Percentiles rank a stretch among this genome's conserved stretches.
phyloP scores from a whole-genome alignment of 208 protist genomes.

The Histomonas meleagridis region DNA sequence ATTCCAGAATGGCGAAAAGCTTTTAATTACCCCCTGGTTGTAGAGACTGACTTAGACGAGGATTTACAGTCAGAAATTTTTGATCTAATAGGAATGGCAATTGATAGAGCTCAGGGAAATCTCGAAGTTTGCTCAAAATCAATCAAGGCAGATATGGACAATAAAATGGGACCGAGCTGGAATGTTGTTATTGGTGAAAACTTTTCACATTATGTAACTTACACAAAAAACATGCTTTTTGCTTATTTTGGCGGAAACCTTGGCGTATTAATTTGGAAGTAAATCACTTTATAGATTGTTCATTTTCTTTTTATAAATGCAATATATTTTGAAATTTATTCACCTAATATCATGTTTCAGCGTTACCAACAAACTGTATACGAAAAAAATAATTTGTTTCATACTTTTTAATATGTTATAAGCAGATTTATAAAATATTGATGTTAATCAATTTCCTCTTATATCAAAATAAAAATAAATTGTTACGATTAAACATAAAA shows the following conservation, averaged over 20 bases:
- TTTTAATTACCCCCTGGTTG: background rate
- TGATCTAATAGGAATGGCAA: background rate
- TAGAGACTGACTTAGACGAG: background rate
- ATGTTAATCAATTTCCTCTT: too few species aligned
- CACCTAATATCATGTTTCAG: too few species aligned
- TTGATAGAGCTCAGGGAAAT: background rate
- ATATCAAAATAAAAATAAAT: too few species aligned
- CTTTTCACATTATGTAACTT: slow-evolving; percentile 8
- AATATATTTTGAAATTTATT: too few species aligned
- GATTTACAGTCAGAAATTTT: slow-evolving; percentile 17
- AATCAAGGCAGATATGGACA: slow-evolving; percentile 26
- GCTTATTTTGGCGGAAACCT: background rate
- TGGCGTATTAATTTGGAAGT: slow-evolving; percentile 20
- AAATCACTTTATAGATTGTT: too few species aligned
- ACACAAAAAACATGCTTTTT: slow-evolving; percentile 30
- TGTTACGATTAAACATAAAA: too few species aligned
- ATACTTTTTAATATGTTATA: too few species aligned
- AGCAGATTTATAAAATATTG: too few species aligned
- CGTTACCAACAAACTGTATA: too few species aligned
- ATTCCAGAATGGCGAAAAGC: slow-evolving; percentile 27
- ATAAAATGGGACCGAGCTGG: slow-evolving; percentile 17
- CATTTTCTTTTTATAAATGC: too few species aligned
- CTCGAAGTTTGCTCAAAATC: background rate
- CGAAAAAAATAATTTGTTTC: too few species aligned
- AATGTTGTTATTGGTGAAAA: slow-evolving; percentile 23